phyloP scores from a whole-genome alignment of 1,284 basidiomycete species.

The Cutaneotrichosporon sp. region DNA sequence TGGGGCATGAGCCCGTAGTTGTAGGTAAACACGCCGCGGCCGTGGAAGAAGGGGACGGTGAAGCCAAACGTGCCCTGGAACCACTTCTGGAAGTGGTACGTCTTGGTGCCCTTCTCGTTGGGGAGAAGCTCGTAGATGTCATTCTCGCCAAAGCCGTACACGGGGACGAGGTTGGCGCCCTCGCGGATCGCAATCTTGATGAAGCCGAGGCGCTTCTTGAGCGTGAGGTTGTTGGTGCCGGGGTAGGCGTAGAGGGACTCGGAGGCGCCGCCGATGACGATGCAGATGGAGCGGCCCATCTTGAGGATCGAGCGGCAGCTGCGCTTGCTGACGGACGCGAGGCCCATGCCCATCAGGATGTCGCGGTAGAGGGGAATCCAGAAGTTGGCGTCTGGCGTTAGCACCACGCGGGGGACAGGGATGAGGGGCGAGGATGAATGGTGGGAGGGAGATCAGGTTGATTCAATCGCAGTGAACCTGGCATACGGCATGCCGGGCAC shows the following conservation, averaged over 20 bases:
- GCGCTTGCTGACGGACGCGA: constrained; percentile 89
- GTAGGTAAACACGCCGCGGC: constrained; percentile 64
- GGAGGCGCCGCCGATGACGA: constrained; percentile 95
- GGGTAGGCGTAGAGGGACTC: constrained; percentile 92
- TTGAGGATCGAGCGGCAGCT: constrained; percentile 88
- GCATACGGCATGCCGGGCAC: too few relatives aligned
- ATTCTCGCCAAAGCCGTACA: constrained; percentile 97
- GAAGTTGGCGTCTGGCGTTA: constrained; percentile 71
- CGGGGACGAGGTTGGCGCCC: constrained; percentile 90
- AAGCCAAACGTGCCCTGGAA: constrained; percentile 93
- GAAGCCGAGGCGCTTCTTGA: constrained; percentile 83
- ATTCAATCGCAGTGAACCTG: too few relatives aligned
- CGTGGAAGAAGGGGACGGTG: constrained; percentile 93
- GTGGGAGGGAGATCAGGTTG: not conserved
- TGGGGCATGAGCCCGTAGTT: constrained; percentile 77
- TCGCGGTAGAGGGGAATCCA: constrained; percentile 91
- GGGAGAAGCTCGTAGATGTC: constrained; percentile 94
- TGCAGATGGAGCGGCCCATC: constrained; percentile 75
- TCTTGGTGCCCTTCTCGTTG: constrained; percentile 84
- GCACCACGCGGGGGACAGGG: not conserved
- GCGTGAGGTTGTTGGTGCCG: constrained; percentile 84
- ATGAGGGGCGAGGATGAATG: too few relatives aligned
- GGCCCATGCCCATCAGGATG: constrained; percentile 79
- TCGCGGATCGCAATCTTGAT: constrained; percentile 95
- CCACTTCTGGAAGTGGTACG: constrained; percentile 81